These are phyloP conservation scores for Globisporangium radiosum DNA, from an alignment of 352 stramenopile genomes.

Conservation along the genomic window DNA sequence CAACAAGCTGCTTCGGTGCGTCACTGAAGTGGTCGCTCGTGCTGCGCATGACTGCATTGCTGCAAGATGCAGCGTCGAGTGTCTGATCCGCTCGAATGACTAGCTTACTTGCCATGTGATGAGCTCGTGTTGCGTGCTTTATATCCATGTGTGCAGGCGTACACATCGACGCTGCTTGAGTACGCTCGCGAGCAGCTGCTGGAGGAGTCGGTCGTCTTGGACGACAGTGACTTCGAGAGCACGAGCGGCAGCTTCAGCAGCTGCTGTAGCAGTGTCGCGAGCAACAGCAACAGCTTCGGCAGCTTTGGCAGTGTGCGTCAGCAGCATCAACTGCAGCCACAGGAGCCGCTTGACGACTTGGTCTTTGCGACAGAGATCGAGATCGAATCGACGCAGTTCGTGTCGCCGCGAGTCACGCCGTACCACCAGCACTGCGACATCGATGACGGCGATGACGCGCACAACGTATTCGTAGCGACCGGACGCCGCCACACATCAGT, in stretches of 20 bases:
- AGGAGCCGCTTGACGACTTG: constrained; percentile 1
- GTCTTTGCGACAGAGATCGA: background rate
- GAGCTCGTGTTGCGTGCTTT: no score
- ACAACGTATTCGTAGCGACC: no score
- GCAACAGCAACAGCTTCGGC: constrained; percentile 1
- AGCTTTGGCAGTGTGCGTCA: constrained; percentile 1
- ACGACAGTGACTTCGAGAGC: constrained; percentile 1
- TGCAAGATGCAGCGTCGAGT: no score
- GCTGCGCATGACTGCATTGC: background rate
- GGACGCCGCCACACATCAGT: no score
- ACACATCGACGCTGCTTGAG: constrained; percentile 26
- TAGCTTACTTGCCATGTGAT: no score
- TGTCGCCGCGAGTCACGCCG: constrained; percentile 1
- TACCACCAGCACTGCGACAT: constrained; percentile 4
- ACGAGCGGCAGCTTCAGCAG: constrained; percentile 4
- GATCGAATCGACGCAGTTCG: background rate
- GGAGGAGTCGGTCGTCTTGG: constrained; percentile 14
- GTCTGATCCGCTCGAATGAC: no score
- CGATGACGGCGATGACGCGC: background rate
- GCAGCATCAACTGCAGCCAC: no score
- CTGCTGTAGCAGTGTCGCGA: background rate
- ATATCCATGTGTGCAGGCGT: constrained; percentile 9
- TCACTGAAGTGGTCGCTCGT: background rate
- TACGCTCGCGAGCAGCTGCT: constrained; percentile 27
- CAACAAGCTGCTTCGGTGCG: constrained; percentile 13